These are phyloP conservation scores for Vigna hirtella DNA, from an alignment of 306 rosid genomes.

Conservation along the genomic window DNA sequence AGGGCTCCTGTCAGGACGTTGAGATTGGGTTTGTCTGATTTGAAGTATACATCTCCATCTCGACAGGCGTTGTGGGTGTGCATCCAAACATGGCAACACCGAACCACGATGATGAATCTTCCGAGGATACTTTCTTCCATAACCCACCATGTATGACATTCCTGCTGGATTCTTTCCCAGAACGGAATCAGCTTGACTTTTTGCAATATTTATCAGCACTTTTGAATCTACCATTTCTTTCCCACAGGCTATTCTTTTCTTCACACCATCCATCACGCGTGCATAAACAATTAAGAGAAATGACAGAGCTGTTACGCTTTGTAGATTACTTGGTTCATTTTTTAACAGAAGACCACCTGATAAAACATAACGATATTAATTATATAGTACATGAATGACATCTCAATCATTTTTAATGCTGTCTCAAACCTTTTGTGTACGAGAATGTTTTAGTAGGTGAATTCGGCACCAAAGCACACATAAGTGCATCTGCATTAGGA, in stretches of 20 bases:
- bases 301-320: too few relatives aligned
- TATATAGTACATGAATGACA: too few relatives aligned
- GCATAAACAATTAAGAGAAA: too few relatives aligned
- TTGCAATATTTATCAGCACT: conserved; percentile 44
- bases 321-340: too few relatives aligned
- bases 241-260: too few relatives aligned
- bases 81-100: conserved; percentile 40
- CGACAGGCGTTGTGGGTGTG: conserved; percentile 39
- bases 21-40: conserved; percentile 26
- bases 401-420: too few relatives aligned
- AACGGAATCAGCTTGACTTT: conserved; percentile 48
- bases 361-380: too few relatives aligned
- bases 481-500: conserved; percentile 47
- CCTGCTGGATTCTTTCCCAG: conserved; percentile 64
- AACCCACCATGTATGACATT: conserved; percentile 75
- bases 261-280: too few relatives aligned
- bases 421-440: conserved; percentile 46
- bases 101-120: conserved; percentile 65
- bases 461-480: conserved; percentile 57
- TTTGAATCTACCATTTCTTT: conserved; percentile 14
- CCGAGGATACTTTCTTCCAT: conserved; percentile 50
- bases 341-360: too few relatives aligned
- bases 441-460: conserved; percentile 44
- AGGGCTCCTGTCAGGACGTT: conserved; percentile 56
- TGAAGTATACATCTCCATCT: conserved; percentile 45